phyloP scores from a whole-genome alignment of 2,329 filamentous ascomycete species.

The Ophiostoma montium region DNA sequence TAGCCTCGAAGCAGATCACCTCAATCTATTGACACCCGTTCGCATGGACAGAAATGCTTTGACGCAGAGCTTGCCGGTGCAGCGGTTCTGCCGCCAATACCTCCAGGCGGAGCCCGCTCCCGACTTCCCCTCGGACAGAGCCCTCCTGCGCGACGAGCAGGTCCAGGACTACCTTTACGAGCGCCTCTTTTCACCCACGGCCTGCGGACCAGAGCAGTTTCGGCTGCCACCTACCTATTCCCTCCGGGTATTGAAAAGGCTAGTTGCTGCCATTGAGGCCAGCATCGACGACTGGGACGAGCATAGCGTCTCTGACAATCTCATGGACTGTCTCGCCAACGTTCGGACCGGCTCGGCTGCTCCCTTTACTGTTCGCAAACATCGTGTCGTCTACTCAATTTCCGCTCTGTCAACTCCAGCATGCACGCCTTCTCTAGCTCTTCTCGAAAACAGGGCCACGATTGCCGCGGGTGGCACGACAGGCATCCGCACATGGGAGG shows the following conservation, averaged over 20 bases:
- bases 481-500: constrained; percentile 70
- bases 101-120: constrained; percentile 57
- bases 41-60: constrained; percentile 4
- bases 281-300: constrained; percentile 70
- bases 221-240: constrained; percentile 57
- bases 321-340: constrained; percentile 53
- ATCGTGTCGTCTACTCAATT: constrained; percentile 57
- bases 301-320: constrained; percentile 62
- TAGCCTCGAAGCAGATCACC: background rate
- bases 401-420: constrained; percentile 20
- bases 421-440: constrained; percentile 28
- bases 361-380: constrained; percentile 50
- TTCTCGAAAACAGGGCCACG: constrained; percentile 55
- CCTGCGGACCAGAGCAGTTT: constrained; percentile 21
- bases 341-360: constrained; percentile 46
- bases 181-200: constrained; percentile 23
- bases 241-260: constrained; percentile 55
- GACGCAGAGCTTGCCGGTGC: constrained; percentile 1
- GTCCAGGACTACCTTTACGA: constrained; percentile 51
- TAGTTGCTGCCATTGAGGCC: constrained; percentile 56
- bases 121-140: constrained; percentile 50
- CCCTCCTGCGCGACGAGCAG: constrained; percentile 41
- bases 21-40: background rate
- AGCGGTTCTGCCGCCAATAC: constrained; percentile 55
- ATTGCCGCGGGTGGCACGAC: constrained; percentile 61